Base-by-base conservation (phyloP, 75 land plant genomes). In the Selaginella moellendorffii region DNA sequence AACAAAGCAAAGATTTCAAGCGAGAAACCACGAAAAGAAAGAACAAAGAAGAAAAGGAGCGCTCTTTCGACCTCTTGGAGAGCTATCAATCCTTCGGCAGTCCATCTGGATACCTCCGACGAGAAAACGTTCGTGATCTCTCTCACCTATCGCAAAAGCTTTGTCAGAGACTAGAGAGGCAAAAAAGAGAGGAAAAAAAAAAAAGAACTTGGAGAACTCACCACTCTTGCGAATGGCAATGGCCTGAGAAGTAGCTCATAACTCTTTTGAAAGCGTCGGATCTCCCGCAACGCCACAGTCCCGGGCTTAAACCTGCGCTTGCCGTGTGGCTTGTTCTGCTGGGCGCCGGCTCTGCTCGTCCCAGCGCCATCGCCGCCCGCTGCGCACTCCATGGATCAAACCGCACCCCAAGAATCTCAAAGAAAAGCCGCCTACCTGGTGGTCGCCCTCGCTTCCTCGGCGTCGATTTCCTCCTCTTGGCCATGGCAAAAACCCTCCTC, bases 261-360 rank as follows among this genome's bases (percentile, higher is more conserved):
- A 1, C 77, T 67, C 66, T 83, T 88, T 74, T 88, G 95, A 26
- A 72, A 76, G n/a, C 58, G 64, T 2, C 86, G 74, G 27, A 88
- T 88, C 72, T 88, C 93, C 5, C 73, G 58, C 9, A 88, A 76
- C 23, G 85, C 93, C 54, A 71, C 77, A 0, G 85, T 80, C 23
- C 93, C 88, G 5, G 81, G 78, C 63, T 70, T 75, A 66, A 8
- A 68, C n/a, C 85, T 68, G 61, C 60, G 67, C 51, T 70, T 51
- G n/a, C 0, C 54, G 10, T 36, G 5, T 14, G 5, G 46, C 14
- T 36, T 36, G 46, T 36, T 36, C 46, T 36, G 46, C 14, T 36
- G 46, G 46, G n/a, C 46, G 14, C 46, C 46, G 10, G 46, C 46
- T 36, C 46, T 36, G 46, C 46, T 36, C 14, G 46, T 36, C 14